Percentiles rank a stretch among this genome's conserved stretches.
These are phyloP conservation scores for Aspergillus hancockii DNA, from an alignment of 495 filamentous ascomycete species.

Conservation along the genomic window DNA sequence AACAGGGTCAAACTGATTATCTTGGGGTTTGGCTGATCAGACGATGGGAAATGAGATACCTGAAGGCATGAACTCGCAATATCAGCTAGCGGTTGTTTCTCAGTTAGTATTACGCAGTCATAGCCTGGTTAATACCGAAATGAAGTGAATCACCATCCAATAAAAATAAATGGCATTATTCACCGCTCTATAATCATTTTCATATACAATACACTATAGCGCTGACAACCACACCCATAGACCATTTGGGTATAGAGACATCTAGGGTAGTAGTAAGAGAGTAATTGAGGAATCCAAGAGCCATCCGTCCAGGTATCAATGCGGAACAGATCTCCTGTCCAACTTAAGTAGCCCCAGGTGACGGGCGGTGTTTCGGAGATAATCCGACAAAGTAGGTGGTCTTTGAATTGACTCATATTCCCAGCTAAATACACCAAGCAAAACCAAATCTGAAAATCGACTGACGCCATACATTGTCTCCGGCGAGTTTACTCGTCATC, in stretches of 20 bases:
- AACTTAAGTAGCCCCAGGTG: neutral
- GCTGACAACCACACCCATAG: constrained; percentile 5
- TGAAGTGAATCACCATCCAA: neutral
- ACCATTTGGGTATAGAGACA: constrained; percentile 11
- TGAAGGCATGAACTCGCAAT: no score
- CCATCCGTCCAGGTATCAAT: neutral
- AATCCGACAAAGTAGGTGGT: neutral
- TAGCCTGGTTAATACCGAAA: neutral
- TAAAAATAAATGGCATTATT: constrained; percentile 6
- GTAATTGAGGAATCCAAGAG: neutral
- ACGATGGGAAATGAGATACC: no score
- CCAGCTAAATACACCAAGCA: constrained; percentile 26
- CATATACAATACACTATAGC: constrained; percentile 24
- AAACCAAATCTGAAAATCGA: constrained; percentile 23
- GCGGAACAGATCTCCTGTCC: neutral
- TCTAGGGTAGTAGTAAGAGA: neutral
- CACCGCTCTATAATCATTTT: constrained; percentile 15
- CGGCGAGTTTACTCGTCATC: constrained; percentile 59
- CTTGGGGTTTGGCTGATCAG: no score
- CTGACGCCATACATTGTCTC: constrained; percentile 10
- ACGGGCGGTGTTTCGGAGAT: neutral
- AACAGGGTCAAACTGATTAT: no score
- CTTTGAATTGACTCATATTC: constrained; percentile 12
- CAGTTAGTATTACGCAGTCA: neutral
- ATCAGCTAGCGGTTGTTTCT: neutral